Conservation (phyloP, 2,329 filamentous ascomycete species). For the Trichoderma sp. region DNA sequence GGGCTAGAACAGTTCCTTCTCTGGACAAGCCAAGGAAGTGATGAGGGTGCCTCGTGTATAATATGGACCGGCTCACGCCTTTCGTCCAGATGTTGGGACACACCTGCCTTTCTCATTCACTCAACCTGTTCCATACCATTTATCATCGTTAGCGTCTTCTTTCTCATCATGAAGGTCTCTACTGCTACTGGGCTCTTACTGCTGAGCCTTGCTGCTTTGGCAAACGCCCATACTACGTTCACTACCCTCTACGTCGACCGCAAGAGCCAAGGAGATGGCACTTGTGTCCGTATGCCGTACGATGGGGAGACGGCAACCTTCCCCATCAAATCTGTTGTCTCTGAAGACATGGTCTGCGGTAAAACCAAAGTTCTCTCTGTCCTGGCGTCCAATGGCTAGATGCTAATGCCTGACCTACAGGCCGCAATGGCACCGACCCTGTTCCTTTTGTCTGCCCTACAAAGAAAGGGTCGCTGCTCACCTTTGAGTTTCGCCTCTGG, state of each 20-base stretch:
- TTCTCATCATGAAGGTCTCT: slow-evolving; percentile 40
- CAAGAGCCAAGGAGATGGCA: slow-evolving; percentile 67
- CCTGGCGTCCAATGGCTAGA: not conserved
- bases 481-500: slow-evolving; percentile 66
- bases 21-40: no score
- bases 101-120: not conserved
- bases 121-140: not conserved
- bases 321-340: slow-evolving; percentile 60
- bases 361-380: slow-evolving; percentile 34
- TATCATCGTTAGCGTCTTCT: not conserved
- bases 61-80: not conserved
- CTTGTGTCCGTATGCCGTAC: slow-evolving; percentile 68
- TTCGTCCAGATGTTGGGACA: not conserved
- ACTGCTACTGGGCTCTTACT: slow-evolving; percentile 31
- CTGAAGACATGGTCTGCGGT: slow-evolving; percentile 72
- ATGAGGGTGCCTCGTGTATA: not conserved
- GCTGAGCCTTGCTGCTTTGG: slow-evolving; percentile 42
- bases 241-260: slow-evolving; percentile 65
- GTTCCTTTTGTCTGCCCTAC: slow-evolving; percentile 54
- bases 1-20: not conserved
- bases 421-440: slow-evolving; percentile 46
- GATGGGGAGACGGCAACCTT: slow-evolving; percentile 53
- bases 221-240: slow-evolving; percentile 61
- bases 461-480: slow-evolving; percentile 56
- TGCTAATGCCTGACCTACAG: slow-evolving; percentile 33